Evolutionary conservation across 73 alveolate species (phyloP), one percentile per base, ranked within the genome.

Genomic region (Blepharisma japonicum): DNA sequence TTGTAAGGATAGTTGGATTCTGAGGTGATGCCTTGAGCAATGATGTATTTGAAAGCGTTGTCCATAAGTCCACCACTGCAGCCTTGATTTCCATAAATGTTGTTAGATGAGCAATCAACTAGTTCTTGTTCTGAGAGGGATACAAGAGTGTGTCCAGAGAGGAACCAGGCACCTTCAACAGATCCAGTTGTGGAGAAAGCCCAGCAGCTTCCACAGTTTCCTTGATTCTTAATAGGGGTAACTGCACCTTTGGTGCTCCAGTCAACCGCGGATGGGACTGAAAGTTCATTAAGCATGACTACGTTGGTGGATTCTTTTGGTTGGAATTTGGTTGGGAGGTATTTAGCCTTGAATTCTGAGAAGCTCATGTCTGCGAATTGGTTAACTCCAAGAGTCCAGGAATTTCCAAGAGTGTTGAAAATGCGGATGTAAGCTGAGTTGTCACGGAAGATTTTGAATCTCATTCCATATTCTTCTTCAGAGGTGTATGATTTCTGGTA

Each of bases 171-270:
- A 39, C 97, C 98, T 91, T 95, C 99, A 51, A 95, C 78, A 71
- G 95, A 93, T 21, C 94, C 95, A 7, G 92, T 86, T 20, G 98
- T 68, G 48, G 93, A 78, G 89, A 91, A 92, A 5, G 98, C 92
- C 90, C 93, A 93, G 81, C 98, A 91, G 38, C 93, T 81, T 49
- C 98, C 98, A 81, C 98, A 92, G 38, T 83, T 48, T 39, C 97
- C 97, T 81, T 92, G 87, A 78, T 94, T 86, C 81, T 87, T 79
- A 6, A 94, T 87, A 1, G 47, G 80, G 23, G 90, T 77, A 9
- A 94, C 98, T 21, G 92, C 97, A 8, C 96, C 96, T 8, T 68
- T n/a, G 11, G 83, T 25, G 6, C 66, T 68, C 95, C 95, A 89
- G 82, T 89, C 95, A 8, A 85, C 82, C 8, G 25, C 6, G 42